Evolutionary conservation across 441 rosid genomes (phyloP).

Genomic region (Aquilaria agallochum): DNA sequence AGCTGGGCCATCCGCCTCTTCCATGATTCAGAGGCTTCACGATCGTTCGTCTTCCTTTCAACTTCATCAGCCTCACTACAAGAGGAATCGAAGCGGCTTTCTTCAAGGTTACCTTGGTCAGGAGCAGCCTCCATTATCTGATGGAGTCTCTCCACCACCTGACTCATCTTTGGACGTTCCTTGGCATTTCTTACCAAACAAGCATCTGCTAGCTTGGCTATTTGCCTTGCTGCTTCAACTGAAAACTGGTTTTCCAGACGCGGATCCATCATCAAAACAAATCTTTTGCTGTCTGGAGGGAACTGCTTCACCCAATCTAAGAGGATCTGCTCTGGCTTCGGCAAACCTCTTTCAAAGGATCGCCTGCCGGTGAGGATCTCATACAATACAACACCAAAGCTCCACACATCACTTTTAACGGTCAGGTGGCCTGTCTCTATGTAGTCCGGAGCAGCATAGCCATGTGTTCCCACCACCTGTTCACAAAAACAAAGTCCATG

Average conservation of each 20-base stretch:
- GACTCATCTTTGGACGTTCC: constrained; percentile 65
- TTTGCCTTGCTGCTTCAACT: constrained; percentile 36
- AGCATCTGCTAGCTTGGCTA: constrained; percentile 64
- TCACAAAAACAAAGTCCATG: not conserved
- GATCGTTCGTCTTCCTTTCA: constrained; percentile 10
- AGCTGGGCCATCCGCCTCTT: constrained; percentile 52
- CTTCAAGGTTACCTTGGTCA: constrained; percentile 12
- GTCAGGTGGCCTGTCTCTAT: constrained; percentile 79
- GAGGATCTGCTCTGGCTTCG: constrained; percentile 51
- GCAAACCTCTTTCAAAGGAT: constrained; percentile 62
- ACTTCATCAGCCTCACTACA: constrained; percentile 17
- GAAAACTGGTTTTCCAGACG: constrained; percentile 55
- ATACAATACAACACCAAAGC: constrained; percentile 84
- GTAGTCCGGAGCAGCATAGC: constrained; percentile 93
- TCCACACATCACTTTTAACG: constrained; percentile 72
- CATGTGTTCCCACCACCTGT: constrained; percentile 77
- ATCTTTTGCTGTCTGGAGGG: constrained; percentile 52
- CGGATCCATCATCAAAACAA: constrained; percentile 56
- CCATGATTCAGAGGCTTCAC: constrained; percentile 42
- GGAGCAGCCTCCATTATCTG: constrained; percentile 38
- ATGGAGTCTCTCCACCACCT: constrained; percentile 50
- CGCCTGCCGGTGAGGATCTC: constrained; percentile 83
- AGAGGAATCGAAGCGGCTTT: constrained; percentile 12
- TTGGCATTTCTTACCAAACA: constrained; percentile 58
- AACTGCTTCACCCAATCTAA: constrained; percentile 72